Evolutionary conservation across 139 green algal genomes (phyloP), one percentile per base, ranked within the genome.

Genomic region (Pleodorina starrii): DNA sequence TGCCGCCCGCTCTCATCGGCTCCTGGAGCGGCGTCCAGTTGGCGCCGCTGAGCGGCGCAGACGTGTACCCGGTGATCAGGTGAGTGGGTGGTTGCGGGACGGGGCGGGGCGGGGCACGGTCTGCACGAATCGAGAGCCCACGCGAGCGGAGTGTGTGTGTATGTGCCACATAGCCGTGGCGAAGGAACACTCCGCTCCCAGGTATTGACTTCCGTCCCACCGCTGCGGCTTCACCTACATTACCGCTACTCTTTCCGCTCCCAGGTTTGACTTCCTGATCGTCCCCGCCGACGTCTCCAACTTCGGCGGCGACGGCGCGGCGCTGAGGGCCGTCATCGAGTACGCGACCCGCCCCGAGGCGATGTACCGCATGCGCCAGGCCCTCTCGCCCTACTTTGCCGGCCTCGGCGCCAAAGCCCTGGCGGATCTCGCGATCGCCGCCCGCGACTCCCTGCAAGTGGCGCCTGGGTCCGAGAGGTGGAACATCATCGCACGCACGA

Each of bases 1-100:
- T 66, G 54, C 54, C 54, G 54, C 6, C 3, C 54, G 54, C 25
- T 66, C 19, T 16, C 23, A 59, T 14, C 0, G 72, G 40, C 0
- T 17, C 11, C 40, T 79, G 36, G 69, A 77, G 69, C 72, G 7
- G 19, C 10, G 2, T 51, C 72, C 1, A 32, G 38, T 7, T 57
- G 7, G 43, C 25, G 40, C 40, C 35, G 6, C 16, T 85, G 16
- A 63, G 5, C 29, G 17, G 36, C 0, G 36, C 54, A 35, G 80
- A 76, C 12, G 27, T 86, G 5, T 86, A 86, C 80, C 80, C 80
- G 36, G 3, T 86, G 40, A 32, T 86, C 60, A 76, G 80, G 80
- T 86, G 57, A 2, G 77, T 72, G 46, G 35, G 21, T 44, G 48
- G 3, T 23, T 46, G 29, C 29, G 46, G n/a, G 14, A 43, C 7